These are phyloP conservation scores for Bipolaris cookei DNA, from an alignment of 2,329 filamentous ascomycete species.

Conservation along the genomic window DNA sequence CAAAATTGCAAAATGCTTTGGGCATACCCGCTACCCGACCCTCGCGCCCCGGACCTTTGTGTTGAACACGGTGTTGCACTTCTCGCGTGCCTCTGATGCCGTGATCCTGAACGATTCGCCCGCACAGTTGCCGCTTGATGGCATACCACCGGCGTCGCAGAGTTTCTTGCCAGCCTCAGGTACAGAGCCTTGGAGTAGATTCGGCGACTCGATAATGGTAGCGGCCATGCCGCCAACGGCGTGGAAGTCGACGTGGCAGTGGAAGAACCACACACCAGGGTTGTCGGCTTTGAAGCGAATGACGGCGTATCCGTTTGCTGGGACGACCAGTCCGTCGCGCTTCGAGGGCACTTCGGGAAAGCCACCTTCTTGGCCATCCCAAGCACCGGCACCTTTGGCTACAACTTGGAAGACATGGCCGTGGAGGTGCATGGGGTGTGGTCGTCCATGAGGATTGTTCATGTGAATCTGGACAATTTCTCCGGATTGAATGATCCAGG, in stretches of 20 bases:
- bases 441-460: conserved; percentile 37
- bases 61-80: conserved; percentile 42
- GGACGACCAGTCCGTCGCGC: conserved; percentile 39
- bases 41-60: conserved; percentile 8
- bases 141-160: conserved; percentile 15
- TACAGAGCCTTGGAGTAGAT: conserved; percentile 23
- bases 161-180: conserved; percentile 19
- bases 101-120: conserved; percentile 21
- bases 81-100: conserved; percentile 18
- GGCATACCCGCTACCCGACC: not conserved
- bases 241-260: conserved; percentile 46
- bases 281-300: conserved; percentile 61
- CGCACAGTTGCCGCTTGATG: conserved; percentile 33
- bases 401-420: conserved; percentile 65
- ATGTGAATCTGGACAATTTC: conserved; percentile 52
- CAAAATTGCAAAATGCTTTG: too few species aligned
- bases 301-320: conserved; percentile 48
- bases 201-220: conserved; percentile 38
- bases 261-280: conserved; percentile 53
- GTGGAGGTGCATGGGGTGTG: conserved; percentile 49
- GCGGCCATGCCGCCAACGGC: conserved; percentile 39
- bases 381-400: conserved; percentile 36
- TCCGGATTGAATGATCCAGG: conserved; percentile 40
- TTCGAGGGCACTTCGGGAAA: conserved; percentile 31
- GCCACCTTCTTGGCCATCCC: conserved; percentile 31